Evolutionary conservation across 257 asterid species (phyloP).

Genomic region (Rehmannia glutinosa): DNA sequence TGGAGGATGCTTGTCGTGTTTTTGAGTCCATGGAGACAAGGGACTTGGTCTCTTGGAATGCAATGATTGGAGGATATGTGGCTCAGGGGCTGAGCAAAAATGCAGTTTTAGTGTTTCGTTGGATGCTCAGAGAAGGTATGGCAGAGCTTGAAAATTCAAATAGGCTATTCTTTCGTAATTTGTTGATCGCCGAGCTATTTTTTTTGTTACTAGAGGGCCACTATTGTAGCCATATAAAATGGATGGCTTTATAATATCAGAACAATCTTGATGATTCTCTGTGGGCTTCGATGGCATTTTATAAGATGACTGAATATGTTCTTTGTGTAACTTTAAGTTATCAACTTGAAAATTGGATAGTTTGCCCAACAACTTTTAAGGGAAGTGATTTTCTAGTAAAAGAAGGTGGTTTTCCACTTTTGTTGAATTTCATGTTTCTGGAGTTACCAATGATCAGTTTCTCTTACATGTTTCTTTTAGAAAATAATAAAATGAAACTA

Average conservation of each 20-base stretch:
- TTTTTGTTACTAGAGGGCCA: background rate
- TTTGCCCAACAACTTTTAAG: too few relatives aligned
- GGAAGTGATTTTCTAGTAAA: background rate
- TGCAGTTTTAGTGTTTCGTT: constrained; percentile 30
- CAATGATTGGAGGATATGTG: constrained; percentile 53
- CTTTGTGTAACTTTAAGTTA: background rate
- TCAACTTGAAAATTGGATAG: background rate
- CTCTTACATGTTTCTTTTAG: background rate
- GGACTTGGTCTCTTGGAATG: constrained; percentile 63
- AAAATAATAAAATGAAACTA: background rate
- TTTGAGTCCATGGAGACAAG: constrained; percentile 38
- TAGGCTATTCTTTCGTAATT: background rate
- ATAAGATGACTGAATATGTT: background rate
- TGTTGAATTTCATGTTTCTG: too few relatives aligned
- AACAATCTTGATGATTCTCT: background rate
- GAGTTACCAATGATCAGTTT: too few relatives aligned
- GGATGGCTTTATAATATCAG: background rate
- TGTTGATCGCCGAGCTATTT: background rate
- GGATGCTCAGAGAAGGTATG: constrained; percentile 49
- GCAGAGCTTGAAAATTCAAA: background rate
- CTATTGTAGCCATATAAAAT: too few relatives aligned
- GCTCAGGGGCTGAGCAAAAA: constrained; percentile 26
- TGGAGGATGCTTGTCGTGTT: constrained; percentile 43
- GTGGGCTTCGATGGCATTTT: background rate
- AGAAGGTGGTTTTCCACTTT: background rate